These are phyloP conservation scores for Cyberlindnera maritima DNA, from an alignment of 805 yeast species.

Conservation along the genomic window DNA sequence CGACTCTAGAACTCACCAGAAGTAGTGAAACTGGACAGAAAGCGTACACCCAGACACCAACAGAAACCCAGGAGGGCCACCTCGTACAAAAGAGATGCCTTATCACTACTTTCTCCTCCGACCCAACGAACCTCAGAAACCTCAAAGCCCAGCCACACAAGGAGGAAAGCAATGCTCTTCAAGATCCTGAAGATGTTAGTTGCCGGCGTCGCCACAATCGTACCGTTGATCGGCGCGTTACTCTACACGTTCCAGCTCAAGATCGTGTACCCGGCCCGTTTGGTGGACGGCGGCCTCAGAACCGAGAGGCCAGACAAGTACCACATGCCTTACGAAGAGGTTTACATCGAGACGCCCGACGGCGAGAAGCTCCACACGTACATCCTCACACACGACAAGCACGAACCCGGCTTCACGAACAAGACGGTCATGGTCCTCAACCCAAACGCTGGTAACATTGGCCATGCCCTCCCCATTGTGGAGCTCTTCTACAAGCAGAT, in stretches of 20 bases:
- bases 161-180: not conserved
- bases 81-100: not conserved
- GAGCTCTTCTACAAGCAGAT: slow-evolving; percentile 58
- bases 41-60: slow-evolving; percentile 6
- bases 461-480: slow-evolving; percentile 82
- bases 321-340: slow-evolving; percentile 63
- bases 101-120: not conserved
- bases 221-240: slow-evolving; percentile 45
- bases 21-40: not conserved
- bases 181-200: slow-evolving; percentile 33
- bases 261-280: slow-evolving; percentile 79
- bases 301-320: slow-evolving; percentile 78
- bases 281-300: slow-evolving; percentile 66
- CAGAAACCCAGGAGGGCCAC: not conserved
- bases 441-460: slow-evolving; percentile 97
- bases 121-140: not conserved
- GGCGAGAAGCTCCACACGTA: slow-evolving; percentile 67
- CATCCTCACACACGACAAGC: slow-evolving; percentile 49
- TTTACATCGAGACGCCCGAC: slow-evolving; percentile 63
- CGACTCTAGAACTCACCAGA: not conserved
- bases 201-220: slow-evolving; percentile 42
- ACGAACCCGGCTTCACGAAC: slow-evolving; percentile 38
- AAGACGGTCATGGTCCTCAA: slow-evolving; percentile 77
- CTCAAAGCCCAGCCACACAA: not conserved
- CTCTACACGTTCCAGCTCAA: slow-evolving; percentile 60